These are phyloP conservation scores for Tulasnella sp. DNA, from an alignment of 768 basidiomycete species.

Conservation along the genomic window DNA sequence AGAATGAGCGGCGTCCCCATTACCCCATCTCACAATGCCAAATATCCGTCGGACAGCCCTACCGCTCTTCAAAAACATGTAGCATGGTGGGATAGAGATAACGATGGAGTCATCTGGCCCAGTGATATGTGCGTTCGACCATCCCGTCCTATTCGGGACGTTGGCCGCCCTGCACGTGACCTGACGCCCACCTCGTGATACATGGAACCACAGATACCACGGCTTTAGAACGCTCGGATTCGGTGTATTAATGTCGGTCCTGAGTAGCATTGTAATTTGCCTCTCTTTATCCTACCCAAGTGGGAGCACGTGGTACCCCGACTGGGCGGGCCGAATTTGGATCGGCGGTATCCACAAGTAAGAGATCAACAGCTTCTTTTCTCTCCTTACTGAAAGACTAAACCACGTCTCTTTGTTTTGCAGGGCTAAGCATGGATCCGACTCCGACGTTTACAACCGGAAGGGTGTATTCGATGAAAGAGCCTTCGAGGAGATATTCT, in stretches of 20 bases:
- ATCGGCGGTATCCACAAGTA: slow-evolving; percentile 14
- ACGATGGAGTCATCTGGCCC: slow-evolving; percentile 24
- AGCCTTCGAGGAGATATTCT: slow-evolving; percentile 18
- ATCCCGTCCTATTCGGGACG: not conserved
- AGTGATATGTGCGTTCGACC: slow-evolving; percentile 4
- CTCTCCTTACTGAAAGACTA: too few species aligned
- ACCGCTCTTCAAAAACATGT: slow-evolving; percentile 11
- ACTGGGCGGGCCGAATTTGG: slow-evolving; percentile 5
- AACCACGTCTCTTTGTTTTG: not conserved
- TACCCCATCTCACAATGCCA: slow-evolving; percentile 7
- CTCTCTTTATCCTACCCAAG: not conserved
- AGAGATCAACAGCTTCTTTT: not conserved
- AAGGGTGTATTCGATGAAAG: slow-evolving; percentile 15
- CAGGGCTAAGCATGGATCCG: slow-evolving; percentile 24
- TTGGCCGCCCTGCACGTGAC: too few species aligned
- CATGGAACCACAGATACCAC: not conserved
- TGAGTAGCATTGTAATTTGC: not conserved
- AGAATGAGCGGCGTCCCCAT: not conserved
- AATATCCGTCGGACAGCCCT: not conserved
- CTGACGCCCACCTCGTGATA: not conserved
- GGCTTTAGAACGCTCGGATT: slow-evolving; percentile 10
- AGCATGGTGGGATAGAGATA: slow-evolving; percentile 17
- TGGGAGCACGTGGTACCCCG: slow-evolving; percentile 13
- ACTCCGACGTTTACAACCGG: slow-evolving; percentile 8
- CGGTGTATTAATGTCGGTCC: not conserved